phyloP scores from a whole-genome alignment of 768 basidiomycete genomes.

The Steccherinum ochraceum region DNA sequence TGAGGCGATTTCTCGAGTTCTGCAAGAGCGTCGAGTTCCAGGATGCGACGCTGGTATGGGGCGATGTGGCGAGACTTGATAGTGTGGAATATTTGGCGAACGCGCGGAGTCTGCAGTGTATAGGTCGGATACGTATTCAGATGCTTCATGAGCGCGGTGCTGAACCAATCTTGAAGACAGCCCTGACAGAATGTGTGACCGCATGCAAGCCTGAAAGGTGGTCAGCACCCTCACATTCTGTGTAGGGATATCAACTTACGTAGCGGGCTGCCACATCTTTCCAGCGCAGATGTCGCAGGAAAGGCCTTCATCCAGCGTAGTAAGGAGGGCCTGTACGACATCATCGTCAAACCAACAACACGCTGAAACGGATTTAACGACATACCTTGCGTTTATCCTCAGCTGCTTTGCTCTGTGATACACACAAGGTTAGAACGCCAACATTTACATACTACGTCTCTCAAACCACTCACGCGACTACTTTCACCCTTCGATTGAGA shows the following conservation, averaged over 20 bases:
- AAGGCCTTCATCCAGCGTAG: slow-evolving; percentile 42
- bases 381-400: not conserved
- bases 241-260: slow-evolving; percentile 34
- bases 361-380: not conserved
- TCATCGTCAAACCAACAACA: no score
- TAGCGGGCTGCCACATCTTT: slow-evolving; percentile 62
- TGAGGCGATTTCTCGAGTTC: slow-evolving; percentile 18
- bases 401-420: no score
- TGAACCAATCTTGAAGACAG: slow-evolving; percentile 54
- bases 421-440: no score
- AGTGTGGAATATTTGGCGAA: slow-evolving; percentile 2
- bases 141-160: slow-evolving; percentile 42
- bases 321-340: slow-evolving; percentile 1
- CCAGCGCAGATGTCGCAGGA: slow-evolving; percentile 60
- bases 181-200: slow-evolving; percentile 65
- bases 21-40: slow-evolving; percentile 8
- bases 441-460: no score
- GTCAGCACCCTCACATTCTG: not conserved
- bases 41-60: not conserved
- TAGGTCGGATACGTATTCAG: slow-evolving; percentile 40
- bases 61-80: slow-evolving; percentile 8
- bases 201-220: slow-evolving; percentile 46
- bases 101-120: slow-evolving; percentile 14
- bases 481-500: no score
- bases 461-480: no score